Conservation (phyloP, 208 protist species). For the Acanthamoeba pearcei region DNA sequence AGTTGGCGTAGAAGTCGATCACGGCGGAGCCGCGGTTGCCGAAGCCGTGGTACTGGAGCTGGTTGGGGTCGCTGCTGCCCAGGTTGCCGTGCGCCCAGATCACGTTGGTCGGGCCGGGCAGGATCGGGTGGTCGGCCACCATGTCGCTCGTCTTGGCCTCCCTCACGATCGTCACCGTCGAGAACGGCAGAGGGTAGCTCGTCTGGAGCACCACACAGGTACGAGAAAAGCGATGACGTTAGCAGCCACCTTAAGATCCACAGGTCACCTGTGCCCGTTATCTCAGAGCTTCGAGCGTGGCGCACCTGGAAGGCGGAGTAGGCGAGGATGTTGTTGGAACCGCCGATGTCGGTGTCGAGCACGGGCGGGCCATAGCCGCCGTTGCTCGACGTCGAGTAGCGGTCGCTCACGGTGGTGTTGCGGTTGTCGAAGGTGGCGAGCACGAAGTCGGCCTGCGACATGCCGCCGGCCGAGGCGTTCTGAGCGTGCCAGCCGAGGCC, state of each 20-base stretch:
- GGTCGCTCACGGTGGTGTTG: constrained; percentile 21
- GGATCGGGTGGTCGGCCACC: constrained; percentile 3
- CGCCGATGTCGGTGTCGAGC: constrained; percentile 54
- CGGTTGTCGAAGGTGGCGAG: constrained; percentile 21
- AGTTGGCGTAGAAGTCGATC: constrained; percentile 39
- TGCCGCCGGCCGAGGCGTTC: neutral
- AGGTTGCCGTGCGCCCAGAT: constrained; percentile 20
- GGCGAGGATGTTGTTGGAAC: constrained; percentile 52
- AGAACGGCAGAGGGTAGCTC: neutral
- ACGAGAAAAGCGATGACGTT: neutral
- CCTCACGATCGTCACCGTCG: neutral
- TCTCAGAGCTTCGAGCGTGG: too few species aligned
- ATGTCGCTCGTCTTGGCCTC: constrained; percentile 25
- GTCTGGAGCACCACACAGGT: neutral
- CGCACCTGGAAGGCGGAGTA: constrained; percentile 15
- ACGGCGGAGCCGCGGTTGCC: neutral
- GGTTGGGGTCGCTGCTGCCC: constrained; percentile 4
- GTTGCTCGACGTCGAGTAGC: constrained; percentile 2
- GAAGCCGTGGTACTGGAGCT: neutral
- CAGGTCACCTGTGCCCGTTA: neutral
- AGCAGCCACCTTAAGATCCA: neutral
- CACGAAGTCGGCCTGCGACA: constrained; percentile 65
- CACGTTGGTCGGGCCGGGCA: neutral
- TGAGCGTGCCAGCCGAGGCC: neutral
- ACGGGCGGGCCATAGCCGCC: constrained; percentile 11